phyloP scores from a whole-genome alignment of 2,329 filamentous ascomycete species.

The Ceratocystis harringtonii region DNA sequence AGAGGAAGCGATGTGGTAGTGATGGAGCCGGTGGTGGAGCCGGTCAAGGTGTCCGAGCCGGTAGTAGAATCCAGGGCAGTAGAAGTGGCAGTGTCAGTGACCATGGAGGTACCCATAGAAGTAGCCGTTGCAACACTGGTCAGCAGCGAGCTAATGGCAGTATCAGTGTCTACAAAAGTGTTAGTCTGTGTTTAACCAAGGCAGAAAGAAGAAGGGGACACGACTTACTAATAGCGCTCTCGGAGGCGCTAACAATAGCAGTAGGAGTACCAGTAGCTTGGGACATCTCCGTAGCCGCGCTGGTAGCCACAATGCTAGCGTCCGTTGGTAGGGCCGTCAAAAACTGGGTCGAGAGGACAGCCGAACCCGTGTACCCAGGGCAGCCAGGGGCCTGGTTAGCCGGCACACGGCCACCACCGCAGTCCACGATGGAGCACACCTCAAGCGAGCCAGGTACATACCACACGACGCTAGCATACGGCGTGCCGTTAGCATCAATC shows the following conservation, averaged over 20 bases:
- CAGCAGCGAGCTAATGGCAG: neutral
- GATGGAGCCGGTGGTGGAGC: neutral
- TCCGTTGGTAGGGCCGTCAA: conserved; percentile 22
- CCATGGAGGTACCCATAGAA: neutral
- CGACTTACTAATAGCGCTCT: neutral
- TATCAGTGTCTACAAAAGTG: neutral
- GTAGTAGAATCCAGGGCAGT: neutral
- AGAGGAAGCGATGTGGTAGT: neutral
- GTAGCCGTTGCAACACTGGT: neutral
- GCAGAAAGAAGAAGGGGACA: too few species aligned
- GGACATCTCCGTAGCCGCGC: neutral
- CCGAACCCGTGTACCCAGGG: conserved; percentile 38
- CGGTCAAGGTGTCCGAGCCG: neutral
- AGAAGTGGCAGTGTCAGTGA: neutral
- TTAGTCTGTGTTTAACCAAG: too few species aligned
- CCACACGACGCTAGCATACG: conserved; percentile 37
- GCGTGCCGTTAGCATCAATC: conserved; percentile 21
- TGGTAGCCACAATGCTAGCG: neutral
- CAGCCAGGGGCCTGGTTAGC: conserved; percentile 51
- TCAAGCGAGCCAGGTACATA: conserved; percentile 50
- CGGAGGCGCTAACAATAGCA: too few species aligned
- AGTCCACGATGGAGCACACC: conserved; percentile 49
- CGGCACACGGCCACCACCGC: conserved; percentile 50
- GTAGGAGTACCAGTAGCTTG: too few species aligned
- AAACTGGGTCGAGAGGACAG: conserved; percentile 37